These are phyloP conservation scores for Dioscorea zingiberensis DNA, from an alignment of 106 monocot genomes.

Conservation along the genomic window DNA sequence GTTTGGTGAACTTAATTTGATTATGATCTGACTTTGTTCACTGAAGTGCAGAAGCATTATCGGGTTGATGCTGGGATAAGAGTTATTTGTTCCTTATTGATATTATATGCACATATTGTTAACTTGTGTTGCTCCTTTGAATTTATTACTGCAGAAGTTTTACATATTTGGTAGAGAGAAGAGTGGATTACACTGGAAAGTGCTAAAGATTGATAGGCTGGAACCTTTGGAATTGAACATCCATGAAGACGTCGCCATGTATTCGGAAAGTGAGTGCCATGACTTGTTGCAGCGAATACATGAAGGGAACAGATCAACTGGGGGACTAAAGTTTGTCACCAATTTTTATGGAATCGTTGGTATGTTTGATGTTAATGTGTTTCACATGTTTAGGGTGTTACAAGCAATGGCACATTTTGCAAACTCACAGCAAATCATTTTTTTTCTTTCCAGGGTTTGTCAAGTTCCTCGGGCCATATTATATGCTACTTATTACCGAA, in stretches of 20 bases:
- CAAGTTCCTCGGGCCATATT: conserved; percentile 89
- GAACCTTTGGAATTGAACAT: conserved; percentile 72
- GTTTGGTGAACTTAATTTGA: not conserved
- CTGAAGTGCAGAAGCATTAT: not conserved
- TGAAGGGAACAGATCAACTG: conserved; percentile 74
- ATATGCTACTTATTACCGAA: conserved; percentile 84
- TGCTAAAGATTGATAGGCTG: conserved; percentile 67
- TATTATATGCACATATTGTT: not conserved
- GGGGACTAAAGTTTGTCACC: conserved; percentile 80
- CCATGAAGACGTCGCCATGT: conserved; percentile 52
- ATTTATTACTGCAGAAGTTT: conserved; percentile 47
- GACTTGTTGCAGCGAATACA: conserved; percentile 60
- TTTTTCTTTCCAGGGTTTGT: conserved; percentile 61
- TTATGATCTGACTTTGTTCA: not conserved
- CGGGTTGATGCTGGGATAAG: not conserved
- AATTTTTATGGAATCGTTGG: conserved; percentile 91
- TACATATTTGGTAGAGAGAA: conserved; percentile 88
- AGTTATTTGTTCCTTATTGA: not conserved
- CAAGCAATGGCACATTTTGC: too few relatives aligned
- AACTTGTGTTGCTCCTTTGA: not conserved
- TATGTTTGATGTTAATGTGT: conserved; percentile 16
- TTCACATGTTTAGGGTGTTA: not conserved
- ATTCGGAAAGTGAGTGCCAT: conserved; percentile 43
- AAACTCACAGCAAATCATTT: not conserved
- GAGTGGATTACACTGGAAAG: conserved; percentile 54